Conservation (phyloP, 352 stramenopile genomes). For the Phytophthora sojae region DNA sequence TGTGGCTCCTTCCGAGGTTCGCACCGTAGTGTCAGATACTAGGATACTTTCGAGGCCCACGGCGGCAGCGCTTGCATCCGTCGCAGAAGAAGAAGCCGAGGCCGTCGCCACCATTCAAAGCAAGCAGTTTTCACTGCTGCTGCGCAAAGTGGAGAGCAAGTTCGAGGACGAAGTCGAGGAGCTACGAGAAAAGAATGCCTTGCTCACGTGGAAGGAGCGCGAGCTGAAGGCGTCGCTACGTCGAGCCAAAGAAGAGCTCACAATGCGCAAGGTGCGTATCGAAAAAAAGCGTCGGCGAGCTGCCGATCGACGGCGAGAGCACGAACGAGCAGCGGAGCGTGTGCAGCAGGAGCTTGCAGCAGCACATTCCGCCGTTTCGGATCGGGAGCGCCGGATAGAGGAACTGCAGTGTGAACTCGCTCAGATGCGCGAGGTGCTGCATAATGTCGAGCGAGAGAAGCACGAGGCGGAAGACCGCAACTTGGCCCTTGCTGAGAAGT, state of each 20-base stretch:
- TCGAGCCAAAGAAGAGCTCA: conserved; percentile 62
- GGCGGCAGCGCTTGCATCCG: conserved; percentile 14
- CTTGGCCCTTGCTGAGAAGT: conserved; percentile 60
- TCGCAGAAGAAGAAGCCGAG: conserved; percentile 39
- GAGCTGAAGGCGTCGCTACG: conserved; percentile 79
- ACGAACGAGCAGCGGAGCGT: conserved; percentile 55
- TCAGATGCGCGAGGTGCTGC: conserved; percentile 28
- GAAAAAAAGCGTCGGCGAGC: conserved; percentile 80
- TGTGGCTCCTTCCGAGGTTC: conserved; percentile 25
- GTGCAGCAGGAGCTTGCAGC: conserved; percentile 50
- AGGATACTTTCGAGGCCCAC: conserved; percentile 56
- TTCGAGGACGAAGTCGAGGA: conserved; percentile 82
- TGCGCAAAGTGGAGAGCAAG: conserved; percentile 82
- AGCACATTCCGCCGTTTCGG: conserved; percentile 21
- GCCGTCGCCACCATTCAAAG: conserved; percentile 34
- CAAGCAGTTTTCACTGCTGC: conserved; percentile 70
- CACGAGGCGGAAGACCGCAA: conserved; percentile 56
- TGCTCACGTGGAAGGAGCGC: conserved; percentile 73
- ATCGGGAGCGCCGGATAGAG: conserved; percentile 16
- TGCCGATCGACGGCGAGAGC: conserved; percentile 63
- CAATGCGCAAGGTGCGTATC: conserved; percentile 71
- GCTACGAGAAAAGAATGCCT: conserved; percentile 72
- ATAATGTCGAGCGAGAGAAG: conserved; percentile 44
- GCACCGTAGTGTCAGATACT: conserved; percentile 50
- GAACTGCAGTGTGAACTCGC: conserved; percentile 37